Evolutionary conservation across 2,329 filamentous ascomycete species (phyloP), one percentile per base, ranked within the genome.

Genomic region (Microsporum audouinii): DNA sequence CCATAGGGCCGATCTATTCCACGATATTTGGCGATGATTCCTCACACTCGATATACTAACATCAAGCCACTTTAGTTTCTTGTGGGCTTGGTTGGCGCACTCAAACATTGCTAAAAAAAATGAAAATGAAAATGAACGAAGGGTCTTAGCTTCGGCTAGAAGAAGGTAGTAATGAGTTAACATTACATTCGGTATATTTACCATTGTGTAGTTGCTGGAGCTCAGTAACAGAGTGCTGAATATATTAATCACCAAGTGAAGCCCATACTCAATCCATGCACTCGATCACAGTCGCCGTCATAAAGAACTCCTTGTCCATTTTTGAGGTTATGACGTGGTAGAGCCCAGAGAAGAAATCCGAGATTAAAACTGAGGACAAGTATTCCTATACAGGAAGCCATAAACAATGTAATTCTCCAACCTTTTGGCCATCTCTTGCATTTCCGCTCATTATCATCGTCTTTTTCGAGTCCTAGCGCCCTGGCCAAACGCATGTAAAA

Each of bases 191-290:
- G 72, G 63, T 4, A 73, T 60, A 56, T 65, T 69, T 64, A 75
- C 73, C 71, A 75, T 74, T 59, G 65, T 68, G 64, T 72, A 72
- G 58, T 73, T 75, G 34, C 68, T 71, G 0, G 70, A 69, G 5
- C 65, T 66, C 0, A 75, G 65, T 0, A 75, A 62, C 2, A 69
- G 29, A 0, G 71, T 73, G 31, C 69, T 70, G 5, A 75, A 57
- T 7, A 70, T 61, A 51, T 75, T 76, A 60, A 76, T 73, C 0
- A 66, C 49, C 2, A 74, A 27, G 63, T 75, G 72, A 7, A 71
- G 53, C 62, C 29, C 51, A 34, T 34, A 14, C 17, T 38, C 51
- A 34, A 36, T 31, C 31, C 12, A 10, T 56, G 31, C 1, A 34
- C 17, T 36, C 23, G 29, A 33, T 34, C 31, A 8, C 51, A 56